Evolutionary conservation across 2,329 filamentous ascomycete genomes (phyloP), one percentile per base, ranked within the genome.

Genomic region (Ramularia endophylla): DNA sequence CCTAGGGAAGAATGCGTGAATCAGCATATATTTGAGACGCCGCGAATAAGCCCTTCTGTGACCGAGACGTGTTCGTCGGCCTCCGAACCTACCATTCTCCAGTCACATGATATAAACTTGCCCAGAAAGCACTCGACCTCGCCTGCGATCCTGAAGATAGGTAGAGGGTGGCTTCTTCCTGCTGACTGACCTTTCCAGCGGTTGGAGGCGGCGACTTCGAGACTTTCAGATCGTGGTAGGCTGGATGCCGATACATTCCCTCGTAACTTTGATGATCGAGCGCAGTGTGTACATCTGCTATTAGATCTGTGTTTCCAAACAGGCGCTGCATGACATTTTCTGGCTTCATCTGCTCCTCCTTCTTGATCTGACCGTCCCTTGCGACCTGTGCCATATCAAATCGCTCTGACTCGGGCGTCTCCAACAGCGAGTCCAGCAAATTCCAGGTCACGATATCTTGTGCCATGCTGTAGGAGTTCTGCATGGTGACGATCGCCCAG

Each of bases 401-500:
- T 3, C 41, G 35, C 16, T 47, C 33, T 2, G 13, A 3, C 5
- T 27, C 20, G 12, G 44, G 44, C 2, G 41, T 44, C 16, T 32
- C 29, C 6, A 47, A 29, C 9, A 31, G 29, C 9, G 41, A n/a
- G 17, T 47, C 44, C 9, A 44, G 37, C 3, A 47, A 27, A 19
- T 41, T 27, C 27, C 35, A 41, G 7, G 18, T 25, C n/a, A 41
- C 35, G n/a, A 47, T 40, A 8, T 38, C 25, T 16, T 38, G 28
- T 9, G 38, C 41, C 11, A 32, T 12, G 19, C 41, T 41, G 31
- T 40, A 47, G 2, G 44, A 38, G 27, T 57, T 58, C 38, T 54
- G 51, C 41, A 56, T 50, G 7, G 48, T 38, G 3, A 69, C 63
- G 8, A 72, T 53, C 3, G 67, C 70, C 45, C 63, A 74, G 4